A percentile compares a stretch with the other conserved stretches of the same genome.
Evolutionary conservation across 768 basidiomycete species (phyloP).

Genomic region (Boletus subcaerulescens): DNA sequence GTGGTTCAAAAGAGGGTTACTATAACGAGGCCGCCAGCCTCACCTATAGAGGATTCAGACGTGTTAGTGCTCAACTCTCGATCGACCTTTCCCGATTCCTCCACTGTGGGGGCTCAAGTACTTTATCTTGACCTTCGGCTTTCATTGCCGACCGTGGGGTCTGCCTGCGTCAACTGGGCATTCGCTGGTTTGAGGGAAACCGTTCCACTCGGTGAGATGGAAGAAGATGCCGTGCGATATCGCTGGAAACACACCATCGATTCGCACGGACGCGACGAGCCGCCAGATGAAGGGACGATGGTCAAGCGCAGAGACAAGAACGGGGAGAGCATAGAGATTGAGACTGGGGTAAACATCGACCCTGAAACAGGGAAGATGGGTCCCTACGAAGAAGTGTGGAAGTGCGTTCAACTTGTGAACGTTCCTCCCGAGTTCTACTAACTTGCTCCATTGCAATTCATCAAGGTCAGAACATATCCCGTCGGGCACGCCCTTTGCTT

Average conservation of each 20-base stretch:
- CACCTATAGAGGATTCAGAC: conserved; percentile 17
- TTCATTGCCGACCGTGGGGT: not conserved
- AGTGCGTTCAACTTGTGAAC: conserved; percentile 5
- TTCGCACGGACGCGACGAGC: conserved; percentile 8
- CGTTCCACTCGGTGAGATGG: not conserved
- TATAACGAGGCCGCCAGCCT: conserved; percentile 7
- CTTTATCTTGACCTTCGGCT: conserved; percentile 22
- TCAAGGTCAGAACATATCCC: conserved; percentile 3
- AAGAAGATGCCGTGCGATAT: conserved; percentile 6
- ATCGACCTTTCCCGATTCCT: not conserved
- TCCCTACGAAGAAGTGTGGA: conserved; percentile 21
- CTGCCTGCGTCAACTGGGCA: not conserved
- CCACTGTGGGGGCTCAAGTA: not conserved
- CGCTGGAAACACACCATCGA: conserved; percentile 18
- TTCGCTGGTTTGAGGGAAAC: conserved; percentile 6
- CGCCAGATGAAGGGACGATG: conserved; percentile 15
- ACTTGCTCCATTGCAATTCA: not conserved
- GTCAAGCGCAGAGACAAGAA: not conserved
- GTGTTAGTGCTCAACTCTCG: conserved; percentile 21
- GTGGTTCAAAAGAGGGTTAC: conserved; percentile 7
- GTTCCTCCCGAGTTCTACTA: too few relatives aligned
- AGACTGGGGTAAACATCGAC: conserved; percentile 12
- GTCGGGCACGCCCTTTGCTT: conserved; percentile 11
- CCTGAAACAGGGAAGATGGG: conserved; percentile 14
- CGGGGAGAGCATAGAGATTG: not conserved